These are phyloP conservation scores for Stromatinia cepivora DNA, from an alignment of 2,329 filamentous ascomycete species.

Conservation along the genomic window DNA sequence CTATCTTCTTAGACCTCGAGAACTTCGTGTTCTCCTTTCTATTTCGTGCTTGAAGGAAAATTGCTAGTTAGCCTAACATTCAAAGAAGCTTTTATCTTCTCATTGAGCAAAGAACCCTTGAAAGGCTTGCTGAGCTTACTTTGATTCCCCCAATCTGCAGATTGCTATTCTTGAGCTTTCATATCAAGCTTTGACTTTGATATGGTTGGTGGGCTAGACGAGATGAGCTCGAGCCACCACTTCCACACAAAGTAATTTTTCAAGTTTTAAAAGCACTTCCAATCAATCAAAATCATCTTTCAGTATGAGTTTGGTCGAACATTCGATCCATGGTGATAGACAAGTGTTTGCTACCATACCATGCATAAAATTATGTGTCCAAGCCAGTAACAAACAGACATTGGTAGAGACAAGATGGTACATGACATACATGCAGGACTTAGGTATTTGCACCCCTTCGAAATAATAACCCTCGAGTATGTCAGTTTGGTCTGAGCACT, in stretches of 20 bases:
- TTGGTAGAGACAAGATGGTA: background rate
- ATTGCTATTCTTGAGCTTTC: background rate
- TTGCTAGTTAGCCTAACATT: background rate
- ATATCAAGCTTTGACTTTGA: background rate
- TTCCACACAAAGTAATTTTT: background rate
- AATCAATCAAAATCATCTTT: background rate
- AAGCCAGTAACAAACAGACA: background rate
- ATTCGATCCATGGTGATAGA: background rate
- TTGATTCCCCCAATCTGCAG: background rate
- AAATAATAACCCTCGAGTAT: background rate
- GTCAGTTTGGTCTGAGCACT: background rate
- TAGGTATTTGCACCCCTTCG: background rate
- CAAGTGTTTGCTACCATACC: constrained; percentile 4
- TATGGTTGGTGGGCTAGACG: background rate
- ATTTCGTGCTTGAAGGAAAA: background rate
- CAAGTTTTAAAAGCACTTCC: background rate
- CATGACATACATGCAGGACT: background rate
- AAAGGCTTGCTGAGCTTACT: background rate
- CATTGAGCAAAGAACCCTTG: background rate
- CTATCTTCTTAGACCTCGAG: background rate
- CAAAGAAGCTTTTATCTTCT: background rate
- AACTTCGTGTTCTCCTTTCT: background rate
- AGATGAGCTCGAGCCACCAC: background rate
- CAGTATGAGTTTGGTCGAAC: background rate
- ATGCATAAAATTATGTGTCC: background rate